A percentile compares a stretch with the other conserved stretches of the same genome.
Conservation (phyloP, 345 rosid species). For the Eucalyptus tenuipes region DNA sequence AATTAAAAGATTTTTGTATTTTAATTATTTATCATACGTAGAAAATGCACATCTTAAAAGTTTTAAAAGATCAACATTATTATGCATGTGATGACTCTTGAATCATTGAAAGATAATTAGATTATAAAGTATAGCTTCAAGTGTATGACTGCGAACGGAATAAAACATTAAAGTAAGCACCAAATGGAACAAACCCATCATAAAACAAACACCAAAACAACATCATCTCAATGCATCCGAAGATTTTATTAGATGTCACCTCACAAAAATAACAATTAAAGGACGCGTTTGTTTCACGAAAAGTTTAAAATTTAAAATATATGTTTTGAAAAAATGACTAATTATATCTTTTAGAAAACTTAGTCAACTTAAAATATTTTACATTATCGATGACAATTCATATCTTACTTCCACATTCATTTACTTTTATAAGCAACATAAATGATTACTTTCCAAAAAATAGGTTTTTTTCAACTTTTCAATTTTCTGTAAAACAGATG, state of each 20-base stretch:
- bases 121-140: background rate
- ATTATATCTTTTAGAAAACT: too few relatives aligned
- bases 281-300: rapidly evolving
- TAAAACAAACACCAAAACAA: background rate
- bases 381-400: too few relatives aligned
- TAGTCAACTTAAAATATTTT: too few relatives aligned
- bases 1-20: background rate
- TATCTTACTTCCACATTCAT: too few relatives aligned
- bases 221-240: background rate
- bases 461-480: too few relatives aligned
- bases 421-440: too few relatives aligned
- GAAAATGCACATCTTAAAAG: background rate
- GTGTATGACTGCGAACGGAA: background rate
- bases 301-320: too few relatives aligned
- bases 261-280: background rate
- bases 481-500: too few relatives aligned
- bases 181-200: too few relatives aligned
- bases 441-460: too few relatives aligned
- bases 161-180: background rate
- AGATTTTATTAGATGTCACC: background rate
- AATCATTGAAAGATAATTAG: too few relatives aligned
- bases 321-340: too few relatives aligned
- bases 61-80: background rate
- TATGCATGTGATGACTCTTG: background rate
- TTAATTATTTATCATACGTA: background rate